Conservation (phyloP, 2,329 filamentous ascomycete species). For the Talaromyces sp. region DNA sequence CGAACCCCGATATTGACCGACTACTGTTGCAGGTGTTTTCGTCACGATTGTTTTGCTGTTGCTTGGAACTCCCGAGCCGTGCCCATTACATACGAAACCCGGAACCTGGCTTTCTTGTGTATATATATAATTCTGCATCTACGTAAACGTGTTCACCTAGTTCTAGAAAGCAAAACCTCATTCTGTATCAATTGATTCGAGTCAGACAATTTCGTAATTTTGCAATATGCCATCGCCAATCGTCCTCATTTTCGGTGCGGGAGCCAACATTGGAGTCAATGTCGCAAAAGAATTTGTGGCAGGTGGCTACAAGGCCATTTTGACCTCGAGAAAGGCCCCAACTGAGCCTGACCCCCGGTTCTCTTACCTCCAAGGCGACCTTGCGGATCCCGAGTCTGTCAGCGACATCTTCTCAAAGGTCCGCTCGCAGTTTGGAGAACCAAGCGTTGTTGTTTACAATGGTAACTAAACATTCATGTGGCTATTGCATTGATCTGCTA, state of each 20-base stretch:
- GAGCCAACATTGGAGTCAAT: background rate
- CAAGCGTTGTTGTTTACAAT: background rate
- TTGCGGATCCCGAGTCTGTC: background rate
- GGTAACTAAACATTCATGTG: background rate
- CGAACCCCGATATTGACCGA: slow-evolving; percentile 1
- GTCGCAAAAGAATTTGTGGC: background rate
- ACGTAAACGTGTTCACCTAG: background rate
- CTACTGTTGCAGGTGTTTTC: background rate
- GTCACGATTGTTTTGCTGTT: background rate
- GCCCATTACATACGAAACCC: background rate
- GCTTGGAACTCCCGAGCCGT: background rate
- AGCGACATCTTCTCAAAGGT: background rate
- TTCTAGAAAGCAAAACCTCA: background rate
- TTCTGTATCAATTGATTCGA: background rate
- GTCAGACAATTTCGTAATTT: background rate
- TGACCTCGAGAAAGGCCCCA: background rate
- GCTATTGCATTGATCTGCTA: background rate
- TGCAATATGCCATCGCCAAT: slow-evolving; percentile 3
- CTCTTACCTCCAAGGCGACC: slow-evolving; percentile 2
- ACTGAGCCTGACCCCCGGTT: background rate
- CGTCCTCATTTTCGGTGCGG: slow-evolving; percentile 1
- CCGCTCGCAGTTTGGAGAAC: background rate
- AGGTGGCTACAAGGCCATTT: background rate
- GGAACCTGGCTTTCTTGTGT: background rate
- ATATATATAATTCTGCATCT: background rate